Conservation (phyloP, 2,329 filamentous ascomycete species). For the Trichoderma hamatum region DNA sequence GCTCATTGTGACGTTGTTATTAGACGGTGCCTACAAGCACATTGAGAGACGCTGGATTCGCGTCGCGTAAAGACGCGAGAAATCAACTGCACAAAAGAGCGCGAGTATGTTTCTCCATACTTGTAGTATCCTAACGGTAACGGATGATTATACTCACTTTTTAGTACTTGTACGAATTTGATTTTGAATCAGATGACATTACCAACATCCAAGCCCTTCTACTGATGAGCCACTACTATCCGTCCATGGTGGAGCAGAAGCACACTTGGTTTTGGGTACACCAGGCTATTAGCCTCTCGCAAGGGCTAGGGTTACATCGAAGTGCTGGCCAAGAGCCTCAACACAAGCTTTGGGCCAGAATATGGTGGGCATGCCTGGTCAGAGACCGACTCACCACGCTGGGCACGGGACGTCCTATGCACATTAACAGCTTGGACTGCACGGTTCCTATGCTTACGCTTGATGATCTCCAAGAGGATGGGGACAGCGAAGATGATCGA, state of each 20-base stretch:
- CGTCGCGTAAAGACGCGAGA: slow-evolving; percentile 28
- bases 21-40: slow-evolving; percentile 17
- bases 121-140: not conserved
- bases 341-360: slow-evolving; percentile 29
- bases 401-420: slow-evolving; percentile 31
- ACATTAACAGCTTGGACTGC: slow-evolving; percentile 33
- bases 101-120: slow-evolving; percentile 10
- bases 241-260: slow-evolving; percentile 32
- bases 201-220: slow-evolving; percentile 30
- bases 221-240: slow-evolving; percentile 32
- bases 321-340: slow-evolving; percentile 25
- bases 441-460: slow-evolving; percentile 28
- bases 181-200: slow-evolving; percentile 30
- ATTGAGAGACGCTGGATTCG: slow-evolving; percentile 18
- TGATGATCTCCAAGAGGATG: slow-evolving; percentile 29
- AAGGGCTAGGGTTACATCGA: slow-evolving; percentile 30
- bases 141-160: not conserved
- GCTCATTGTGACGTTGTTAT: not conserved
- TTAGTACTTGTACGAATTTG: slow-evolving; percentile 31
- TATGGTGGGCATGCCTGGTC: slow-evolving; percentile 32
- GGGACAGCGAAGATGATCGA: slow-evolving; percentile 28
- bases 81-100: slow-evolving; percentile 26
- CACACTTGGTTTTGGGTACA: slow-evolving; percentile 33
- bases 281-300: slow-evolving; percentile 31
- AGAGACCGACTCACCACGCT: slow-evolving; percentile 31